Conservation (phyloP, 192 early-diverging fungal genomes). For the Coemansia sp. region DNA sequence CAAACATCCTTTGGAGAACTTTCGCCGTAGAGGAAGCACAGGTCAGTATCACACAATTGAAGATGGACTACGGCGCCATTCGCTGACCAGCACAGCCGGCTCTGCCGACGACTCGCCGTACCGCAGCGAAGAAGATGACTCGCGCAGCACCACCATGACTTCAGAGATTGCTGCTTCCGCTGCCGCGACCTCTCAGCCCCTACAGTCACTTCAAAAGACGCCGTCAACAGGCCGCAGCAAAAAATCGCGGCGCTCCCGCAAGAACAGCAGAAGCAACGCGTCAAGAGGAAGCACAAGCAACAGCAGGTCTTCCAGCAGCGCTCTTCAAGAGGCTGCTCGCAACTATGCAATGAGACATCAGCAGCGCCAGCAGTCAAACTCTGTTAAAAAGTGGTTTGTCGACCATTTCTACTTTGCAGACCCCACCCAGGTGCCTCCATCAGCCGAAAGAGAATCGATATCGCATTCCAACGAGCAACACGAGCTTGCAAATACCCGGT, state of each 20-base stretch:
- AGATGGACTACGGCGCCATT: slow-evolving; percentile 48
- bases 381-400: slow-evolving; percentile 47
- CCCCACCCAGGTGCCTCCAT: slow-evolving; percentile 48
- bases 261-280: slow-evolving; percentile 16
- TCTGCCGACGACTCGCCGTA: slow-evolving; percentile 23
- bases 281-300: slow-evolving; percentile 10
- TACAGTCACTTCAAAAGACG: background rate
- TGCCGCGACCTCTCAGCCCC: slow-evolving; percentile 12
- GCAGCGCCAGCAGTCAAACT: slow-evolving; percentile 38
- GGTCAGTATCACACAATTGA: slow-evolving; percentile 45
- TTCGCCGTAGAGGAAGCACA: slow-evolving; percentile 18
- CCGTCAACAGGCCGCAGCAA: slow-evolving; percentile 12
- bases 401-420: slow-evolving; percentile 53
- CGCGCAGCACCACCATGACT: slow-evolving; percentile 40
- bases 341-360: slow-evolving; percentile 48
- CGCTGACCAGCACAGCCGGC: slow-evolving; percentile 15
- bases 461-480: slow-evolving; percentile 35
- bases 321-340: slow-evolving; percentile 41
- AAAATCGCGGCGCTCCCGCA: slow-evolving; percentile 31
- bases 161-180: slow-evolving; percentile 18
- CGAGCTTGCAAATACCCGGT: slow-evolving; percentile 13
- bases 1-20: slow-evolving; percentile 45
- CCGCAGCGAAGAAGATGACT: slow-evolving; percentile 35
- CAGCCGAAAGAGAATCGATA: slow-evolving; percentile 8
- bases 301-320: slow-evolving; percentile 13